A percentile compares a stretch with the other conserved stretches of the same genome.
Conservation (phyloP, 2,329 filamentous ascomycete genomes). For the Diaporthe humulicola region DNA sequence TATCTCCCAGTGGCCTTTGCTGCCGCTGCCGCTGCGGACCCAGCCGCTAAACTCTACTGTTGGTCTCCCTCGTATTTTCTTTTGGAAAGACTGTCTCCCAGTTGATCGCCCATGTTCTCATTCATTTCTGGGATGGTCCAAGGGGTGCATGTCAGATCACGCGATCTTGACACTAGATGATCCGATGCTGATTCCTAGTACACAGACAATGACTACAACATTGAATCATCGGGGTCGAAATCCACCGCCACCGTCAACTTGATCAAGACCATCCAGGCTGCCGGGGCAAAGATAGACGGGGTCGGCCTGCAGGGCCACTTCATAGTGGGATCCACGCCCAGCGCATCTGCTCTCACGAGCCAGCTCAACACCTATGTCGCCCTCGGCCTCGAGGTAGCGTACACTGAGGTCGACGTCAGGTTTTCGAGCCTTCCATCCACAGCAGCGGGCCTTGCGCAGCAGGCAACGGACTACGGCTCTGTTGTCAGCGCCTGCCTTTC, state of each 20-base stretch:
- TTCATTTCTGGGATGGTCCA: neutral
- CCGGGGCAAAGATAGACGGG: slow-evolving; percentile 70
- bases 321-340: slow-evolving; percentile 65
- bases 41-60: slow-evolving; percentile 66
- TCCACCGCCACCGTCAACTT: slow-evolving; percentile 58
- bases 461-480: slow-evolving; percentile 60
- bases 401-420: slow-evolving; percentile 74
- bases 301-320: slow-evolving; percentile 74
- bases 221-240: slow-evolving; percentile 66
- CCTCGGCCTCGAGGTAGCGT: slow-evolving; percentile 68
- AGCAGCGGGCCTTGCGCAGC: slow-evolving; percentile 55
- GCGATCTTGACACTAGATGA: neutral
- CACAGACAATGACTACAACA: slow-evolving; percentile 63
- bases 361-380: slow-evolving; percentile 64
- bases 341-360: slow-evolving; percentile 56
- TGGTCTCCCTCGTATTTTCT: slow-evolving; percentile 29
- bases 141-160: no score
- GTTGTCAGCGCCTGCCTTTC: slow-evolving; percentile 54
- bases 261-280: slow-evolving; percentile 58
- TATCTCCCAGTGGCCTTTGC: slow-evolving; percentile 72
- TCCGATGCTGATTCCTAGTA: neutral
- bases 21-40: slow-evolving; percentile 66
- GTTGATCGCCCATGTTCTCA: no score
- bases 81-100: neutral
- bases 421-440: slow-evolving; percentile 55